Evolutionary conservation across 108 stramenopile genomes (phyloP).

Genomic region (Nitzschia inconspicua): DNA sequence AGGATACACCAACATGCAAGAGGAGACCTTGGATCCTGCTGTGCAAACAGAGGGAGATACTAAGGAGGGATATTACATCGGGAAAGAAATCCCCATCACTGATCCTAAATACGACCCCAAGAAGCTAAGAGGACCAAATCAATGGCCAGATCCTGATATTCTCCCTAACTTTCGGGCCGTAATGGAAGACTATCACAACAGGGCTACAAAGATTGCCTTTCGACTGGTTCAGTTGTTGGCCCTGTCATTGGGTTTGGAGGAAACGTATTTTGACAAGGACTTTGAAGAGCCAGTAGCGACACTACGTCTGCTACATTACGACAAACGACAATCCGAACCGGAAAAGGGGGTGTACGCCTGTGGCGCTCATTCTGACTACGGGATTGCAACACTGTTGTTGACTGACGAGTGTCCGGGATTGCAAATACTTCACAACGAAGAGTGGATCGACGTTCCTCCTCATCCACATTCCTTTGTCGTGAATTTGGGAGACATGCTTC

Average conservation of each 20-base stretch:
- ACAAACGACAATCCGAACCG: slow-evolving; percentile 6
- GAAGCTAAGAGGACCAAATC: slow-evolving; percentile 59
- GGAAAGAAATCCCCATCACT: slow-evolving; percentile 38
- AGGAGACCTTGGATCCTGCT: slow-evolving; percentile 56
- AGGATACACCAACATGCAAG: slow-evolving; percentile 61
- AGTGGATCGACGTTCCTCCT: slow-evolving; percentile 68
- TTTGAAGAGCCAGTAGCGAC: slow-evolving; percentile 43
- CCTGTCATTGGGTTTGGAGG: slow-evolving; percentile 38
- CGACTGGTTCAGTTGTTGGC: slow-evolving; percentile 44
- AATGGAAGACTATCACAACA: slow-evolving; percentile 48
- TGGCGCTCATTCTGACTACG: slow-evolving; percentile 73
- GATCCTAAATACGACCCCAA: slow-evolving; percentile 34
- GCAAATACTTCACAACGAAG: slow-evolving; percentile 35
- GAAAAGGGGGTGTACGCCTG: slow-evolving; percentile 50
- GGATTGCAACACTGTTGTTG: slow-evolving; percentile 50
- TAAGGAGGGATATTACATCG: slow-evolving; percentile 80
- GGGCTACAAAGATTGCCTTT: slow-evolving; percentile 35
- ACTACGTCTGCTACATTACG: slow-evolving; percentile 51
- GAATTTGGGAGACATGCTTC: slow-evolving; percentile 83
- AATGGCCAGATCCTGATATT: slow-evolving; percentile 33
- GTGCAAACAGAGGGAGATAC: slow-evolving; percentile 47
- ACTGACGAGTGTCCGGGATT: slow-evolving; percentile 64
- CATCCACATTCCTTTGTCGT: slow-evolving; percentile 59
- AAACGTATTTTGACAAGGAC: slow-evolving; percentile 43
- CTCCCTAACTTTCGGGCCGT: slow-evolving; percentile 22